Evolutionary conservation across 228 moss, liverwort and hornwort species (phyloP), one percentile per base, ranked within the genome.

Genomic region (Sphagnum fallax): DNA sequence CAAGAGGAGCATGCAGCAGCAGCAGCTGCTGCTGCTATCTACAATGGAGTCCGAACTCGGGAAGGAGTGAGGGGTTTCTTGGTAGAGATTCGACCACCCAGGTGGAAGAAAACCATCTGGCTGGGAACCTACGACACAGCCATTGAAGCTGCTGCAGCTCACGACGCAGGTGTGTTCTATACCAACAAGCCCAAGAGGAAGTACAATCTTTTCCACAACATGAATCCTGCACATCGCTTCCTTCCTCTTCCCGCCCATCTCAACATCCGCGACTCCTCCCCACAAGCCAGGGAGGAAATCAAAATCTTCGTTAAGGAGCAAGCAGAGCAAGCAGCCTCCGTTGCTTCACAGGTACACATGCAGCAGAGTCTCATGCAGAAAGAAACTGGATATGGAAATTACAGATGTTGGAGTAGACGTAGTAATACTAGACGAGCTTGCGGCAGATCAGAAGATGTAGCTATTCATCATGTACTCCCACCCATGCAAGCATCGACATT

Each of bases 121-220:
- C 63, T 85, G 52, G 85, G 85, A 6, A 81, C 85, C 0, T 85
- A 76, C 67, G 74, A 74, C 0, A 72, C 67, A 0, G 64, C 81
- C 4, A 62, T 67, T 50, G 81, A 85, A 67, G 85, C 85, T 3
- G 85, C 85, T 0, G 79, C 79, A 6, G 81, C 81, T 0, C 79
- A 81, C 14, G 85, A 85, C 68, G 85, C 79, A 6, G 85, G 81
- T 0, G 76, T 79, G 5, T 78, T 52, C 32, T 85, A 85, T 67
- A 82, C 82, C 11, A 73, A 82, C 50, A 86, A 86, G 71, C 32
- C 63, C 5, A 82, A 78, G 65, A 68, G 69, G 0, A 68, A 68
- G 16, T 86, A 69, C 62, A 86, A 86, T 49, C 80, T 82, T 52
- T 68, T 68, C 68, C 48, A 68, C 47, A 48, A 11, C 48, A 57